Base-by-base conservation (phyloP, 2,329 filamentous ascomycete genomes). In the Blastomyces gilchristii region DNA sequence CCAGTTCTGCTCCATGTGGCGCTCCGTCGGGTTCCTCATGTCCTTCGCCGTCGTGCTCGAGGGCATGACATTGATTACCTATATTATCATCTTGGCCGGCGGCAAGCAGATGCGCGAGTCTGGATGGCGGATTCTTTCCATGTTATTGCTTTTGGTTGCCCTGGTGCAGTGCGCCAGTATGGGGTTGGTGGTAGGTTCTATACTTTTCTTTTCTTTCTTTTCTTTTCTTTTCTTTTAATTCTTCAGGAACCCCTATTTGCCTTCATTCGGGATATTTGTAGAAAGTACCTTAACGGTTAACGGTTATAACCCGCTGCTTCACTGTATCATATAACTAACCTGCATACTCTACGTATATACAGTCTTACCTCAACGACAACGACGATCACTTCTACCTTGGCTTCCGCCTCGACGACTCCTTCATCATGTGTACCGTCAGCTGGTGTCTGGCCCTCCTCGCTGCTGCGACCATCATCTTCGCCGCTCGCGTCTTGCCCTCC, bases 1-100 rank as follows among this genome's bases (percentile, higher is more conserved):
- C 60, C 85, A 86, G 71, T 97, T 97, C 77, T 97, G 94, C 80
- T 88, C 86, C 69, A 88, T 95, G 82, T 99, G 93, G 93, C 84
- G 89, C 64, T 90, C 86, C 34, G 86, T 91, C 45, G 91, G 90
- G 31, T 97, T 97, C 76, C 77, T 96, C 67, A 91, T 96, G 79
- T 89, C 87, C 61, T 89, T 97, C 69, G 84, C 89, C 8, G 84
- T 91, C 47, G 86, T 96, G n/a, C 74, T 94, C 49, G 87, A 96
- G 75, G 83, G 94, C 50, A 90, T 88, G 62, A 86, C 86, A 7
- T 76, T 96, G n/a, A 86, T 96, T 37, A 85, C 87, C 22, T 96
- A 93, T 75, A 71, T 87, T 39, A 84, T 95, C 59, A 85, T 96
- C 57, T 78, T 97, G 68, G 78, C 82, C 1, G 91, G 92, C 22